Conservation (phyloP, 2,329 filamentous ascomycete species). For the Aspergillus pseudotamarii region DNA sequence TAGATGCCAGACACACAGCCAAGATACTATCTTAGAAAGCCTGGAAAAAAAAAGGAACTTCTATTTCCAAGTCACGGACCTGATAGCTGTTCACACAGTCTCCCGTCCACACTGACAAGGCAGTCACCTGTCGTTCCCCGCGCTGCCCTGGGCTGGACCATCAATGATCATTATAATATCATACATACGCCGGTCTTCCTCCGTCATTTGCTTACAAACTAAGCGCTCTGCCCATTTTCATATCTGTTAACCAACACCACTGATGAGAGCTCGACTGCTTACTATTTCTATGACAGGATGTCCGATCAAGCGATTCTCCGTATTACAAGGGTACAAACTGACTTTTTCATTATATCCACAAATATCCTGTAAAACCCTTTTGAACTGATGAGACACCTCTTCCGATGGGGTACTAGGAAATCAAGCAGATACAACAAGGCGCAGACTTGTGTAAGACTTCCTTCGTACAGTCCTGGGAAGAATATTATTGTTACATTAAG, state of each 20-base stretch:
- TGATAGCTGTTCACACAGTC: background rate
- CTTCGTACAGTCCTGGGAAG: background rate
- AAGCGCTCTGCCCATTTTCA: background rate
- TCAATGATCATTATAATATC: constrained; percentile 2
- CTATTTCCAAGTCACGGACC: background rate
- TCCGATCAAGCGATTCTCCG: constrained; percentile 85
- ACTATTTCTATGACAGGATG: constrained; percentile 49
- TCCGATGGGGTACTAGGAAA: constrained; percentile 61
- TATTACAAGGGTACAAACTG: constrained; percentile 72
- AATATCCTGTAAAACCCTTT: background rate
- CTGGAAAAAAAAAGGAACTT: background rate
- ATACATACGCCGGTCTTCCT: background rate
- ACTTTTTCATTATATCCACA: background rate
- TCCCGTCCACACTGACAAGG: background rate
- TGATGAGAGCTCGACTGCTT: background rate
- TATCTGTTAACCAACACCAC: background rate
- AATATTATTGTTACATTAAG: background rate
- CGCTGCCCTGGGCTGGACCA: background rate
- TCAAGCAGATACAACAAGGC: constrained; percentile 80
- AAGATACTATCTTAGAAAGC: background rate
- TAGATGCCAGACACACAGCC: background rate
- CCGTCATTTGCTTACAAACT: background rate
- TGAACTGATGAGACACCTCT: constrained; percentile 19
- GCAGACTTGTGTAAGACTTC: constrained; percentile 75
- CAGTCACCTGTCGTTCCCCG: background rate